Evolutionary conservation across 179 eudicot species (phyloP).

Genomic region (Silene noctiflora): DNA sequence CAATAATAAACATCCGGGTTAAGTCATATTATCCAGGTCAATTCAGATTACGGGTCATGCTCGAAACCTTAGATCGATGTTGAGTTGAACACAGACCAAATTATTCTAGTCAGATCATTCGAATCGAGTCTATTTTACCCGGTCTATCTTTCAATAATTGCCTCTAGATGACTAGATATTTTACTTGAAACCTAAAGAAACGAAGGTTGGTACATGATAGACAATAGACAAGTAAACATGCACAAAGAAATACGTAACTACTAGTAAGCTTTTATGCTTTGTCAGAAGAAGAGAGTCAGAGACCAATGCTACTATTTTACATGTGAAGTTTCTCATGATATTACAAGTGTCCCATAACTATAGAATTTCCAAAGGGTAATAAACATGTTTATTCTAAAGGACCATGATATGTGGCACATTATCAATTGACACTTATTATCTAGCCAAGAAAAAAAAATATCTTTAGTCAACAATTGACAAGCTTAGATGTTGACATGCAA

Average conservation of each 20-base stretch:
- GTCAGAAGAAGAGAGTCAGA: background rate
- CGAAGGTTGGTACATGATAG: background rate
- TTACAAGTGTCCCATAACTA: slow-evolving; percentile 8
- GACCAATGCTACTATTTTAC: background rate
- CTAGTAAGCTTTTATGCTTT: background rate
- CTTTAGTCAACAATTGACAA: background rate
- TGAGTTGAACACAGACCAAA: no score
- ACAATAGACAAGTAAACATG: background rate
- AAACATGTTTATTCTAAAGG: background rate
- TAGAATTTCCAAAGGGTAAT: background rate
- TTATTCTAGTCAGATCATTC: no score
- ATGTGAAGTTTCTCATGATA: background rate
- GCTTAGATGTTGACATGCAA: background rate
- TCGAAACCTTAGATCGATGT: no score
- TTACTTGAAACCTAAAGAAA: no score
- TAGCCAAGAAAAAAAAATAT: background rate
- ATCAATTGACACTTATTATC: slow-evolving; percentile 2
- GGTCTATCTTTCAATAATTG: no score
- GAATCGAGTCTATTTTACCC: no score
- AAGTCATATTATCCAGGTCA: no score
- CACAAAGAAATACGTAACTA: background rate
- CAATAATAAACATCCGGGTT: no score
- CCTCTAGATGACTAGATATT: no score
- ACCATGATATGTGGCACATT: background rate
- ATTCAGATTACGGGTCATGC: no score